Evolutionary conservation across 352 stramenopile species (phyloP), one percentile per base, ranked within the genome.

Genomic region (Globisporangium rhizosaccharum): DNA sequence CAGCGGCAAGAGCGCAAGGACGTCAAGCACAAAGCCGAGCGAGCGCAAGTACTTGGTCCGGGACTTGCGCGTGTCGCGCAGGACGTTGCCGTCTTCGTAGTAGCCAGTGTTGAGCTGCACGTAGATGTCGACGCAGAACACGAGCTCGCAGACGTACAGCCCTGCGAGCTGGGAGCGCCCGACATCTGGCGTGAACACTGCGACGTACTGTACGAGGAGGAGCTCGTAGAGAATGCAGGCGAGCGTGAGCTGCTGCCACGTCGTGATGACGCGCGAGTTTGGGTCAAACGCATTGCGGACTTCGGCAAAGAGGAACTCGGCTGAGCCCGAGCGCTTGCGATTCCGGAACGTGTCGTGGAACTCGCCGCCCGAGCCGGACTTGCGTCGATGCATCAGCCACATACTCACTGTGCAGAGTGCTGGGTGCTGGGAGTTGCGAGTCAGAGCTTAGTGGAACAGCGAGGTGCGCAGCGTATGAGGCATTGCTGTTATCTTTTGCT

Each of bases 51-150:
- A 90, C 53, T 88, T 88, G 36, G 66, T 55, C n/a, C 76, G 62
- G 9, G 76, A 84, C 28, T 83, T 86, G 25, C 67, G 26, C 18
- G 70, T 72, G 58, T 87, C 78, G 9, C 78, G 79, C 33, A 90
- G 65, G 33, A 90, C 66, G 44, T 88, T 84, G 50, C 81, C 81
- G 41, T 82, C 69, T 49, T 88, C 72, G 56, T 89, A 90, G 68
- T 85, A 89, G 11, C 81, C 79, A 25, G 77, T 90, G 65, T 88
- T 76, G 47, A 88, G 70, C 47, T 87, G 81, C 18, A 90, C 76
- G 60, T 84, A 88, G 26, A 88, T 72, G 62, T 90, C 81, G 36
- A 67, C 56, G 48, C 61, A 73, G 53, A 90, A 90, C 30, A 87
- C 52, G 11, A 81, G 11, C 57, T 90, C 78, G 53, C 75, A 88